These are phyloP conservation scores for Ampelomyces quisqualis DNA, from an alignment of 2,329 filamentous ascomycete genomes.

Conservation along the genomic window DNA sequence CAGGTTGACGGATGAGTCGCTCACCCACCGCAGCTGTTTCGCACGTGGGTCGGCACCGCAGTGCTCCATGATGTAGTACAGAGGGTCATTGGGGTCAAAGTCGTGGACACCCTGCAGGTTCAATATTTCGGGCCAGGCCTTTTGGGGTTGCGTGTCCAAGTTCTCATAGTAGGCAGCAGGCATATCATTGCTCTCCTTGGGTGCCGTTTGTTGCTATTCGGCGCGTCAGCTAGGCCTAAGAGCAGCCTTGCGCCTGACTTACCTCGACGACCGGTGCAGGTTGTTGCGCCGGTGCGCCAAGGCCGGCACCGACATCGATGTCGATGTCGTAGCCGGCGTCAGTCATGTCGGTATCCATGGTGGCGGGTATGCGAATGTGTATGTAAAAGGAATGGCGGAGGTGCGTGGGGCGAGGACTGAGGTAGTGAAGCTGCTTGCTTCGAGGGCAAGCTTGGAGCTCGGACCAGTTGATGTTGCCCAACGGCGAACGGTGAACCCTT, in stretches of 20 bases:
- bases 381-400: constrained; percentile 4
- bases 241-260: constrained; percentile 8
- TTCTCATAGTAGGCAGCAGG: constrained; percentile 39
- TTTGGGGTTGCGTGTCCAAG: constrained; percentile 21
- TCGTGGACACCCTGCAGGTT: constrained; percentile 81
- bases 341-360: constrained; percentile 38
- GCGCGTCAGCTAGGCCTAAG: constrained; percentile 7
- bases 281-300: constrained; percentile 22
- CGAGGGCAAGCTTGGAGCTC: constrained; percentile 2
- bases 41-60: constrained; percentile 59
- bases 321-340: constrained; percentile 43
- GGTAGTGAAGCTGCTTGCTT: constrained; percentile 5
- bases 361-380: constrained; percentile 8
- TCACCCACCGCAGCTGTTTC: constrained; percentile 79
- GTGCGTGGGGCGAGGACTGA: constrained; percentile 21
- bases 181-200: constrained; percentile 16
- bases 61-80: constrained; percentile 70
- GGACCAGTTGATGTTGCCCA: too few relatives aligned
- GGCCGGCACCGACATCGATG: constrained; percentile 32
- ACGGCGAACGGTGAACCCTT: background rate
- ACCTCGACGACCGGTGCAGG: constrained; percentile 25
- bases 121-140: constrained; percentile 62
- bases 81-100: constrained; percentile 77
- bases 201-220: constrained; percentile 8
- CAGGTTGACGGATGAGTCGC: constrained; percentile 87